Evolutionary conservation across 2,329 filamentous ascomycete genomes (phyloP).

Genomic region (Pseudopithomyces maydicus): DNA sequence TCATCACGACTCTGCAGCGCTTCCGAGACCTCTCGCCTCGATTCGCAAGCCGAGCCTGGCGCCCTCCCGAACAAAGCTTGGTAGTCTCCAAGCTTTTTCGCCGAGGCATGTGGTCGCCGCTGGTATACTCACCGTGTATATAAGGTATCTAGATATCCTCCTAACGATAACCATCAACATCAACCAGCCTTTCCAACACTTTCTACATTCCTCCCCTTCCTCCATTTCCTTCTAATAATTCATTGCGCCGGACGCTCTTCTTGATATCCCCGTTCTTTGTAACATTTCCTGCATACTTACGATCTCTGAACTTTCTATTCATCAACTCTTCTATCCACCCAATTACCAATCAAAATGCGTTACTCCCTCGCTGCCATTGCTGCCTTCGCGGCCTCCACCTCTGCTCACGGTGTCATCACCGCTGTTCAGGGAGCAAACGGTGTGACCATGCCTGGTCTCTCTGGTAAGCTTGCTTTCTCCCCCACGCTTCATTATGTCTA

Average conservation of each 20-base stretch:
- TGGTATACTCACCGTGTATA: constrained; percentile 22
- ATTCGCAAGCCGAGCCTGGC: constrained; percentile 11
- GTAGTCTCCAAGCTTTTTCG: constrained; percentile 38
- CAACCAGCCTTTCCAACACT: constrained; percentile 29
- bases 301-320: constrained; percentile 18
- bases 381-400: constrained; percentile 54
- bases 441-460: constrained; percentile 66
- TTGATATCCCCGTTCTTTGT: constrained; percentile 26
- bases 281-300: too few species aligned
- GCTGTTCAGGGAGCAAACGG: constrained; percentile 64
- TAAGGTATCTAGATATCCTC: constrained; percentile 25
- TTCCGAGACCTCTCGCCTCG: constrained; percentile 14
- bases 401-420: constrained; percentile 64
- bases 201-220: constrained; percentile 30
- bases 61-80: constrained; percentile 32
- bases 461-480: constrained; percentile 43
- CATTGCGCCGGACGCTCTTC: constrained; percentile 45
- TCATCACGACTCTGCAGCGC: constrained; percentile 21
- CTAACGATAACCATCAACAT: constrained; percentile 24
- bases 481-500: not conserved
- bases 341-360: constrained; percentile 50
- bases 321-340: constrained; percentile 14
- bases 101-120: not conserved
- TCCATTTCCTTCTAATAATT: constrained; percentile 18
- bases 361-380: constrained; percentile 54